Conservation (phyloP, 2,329 filamentous ascomycete genomes). For the Macrophomina pseudophaseolina region DNA sequence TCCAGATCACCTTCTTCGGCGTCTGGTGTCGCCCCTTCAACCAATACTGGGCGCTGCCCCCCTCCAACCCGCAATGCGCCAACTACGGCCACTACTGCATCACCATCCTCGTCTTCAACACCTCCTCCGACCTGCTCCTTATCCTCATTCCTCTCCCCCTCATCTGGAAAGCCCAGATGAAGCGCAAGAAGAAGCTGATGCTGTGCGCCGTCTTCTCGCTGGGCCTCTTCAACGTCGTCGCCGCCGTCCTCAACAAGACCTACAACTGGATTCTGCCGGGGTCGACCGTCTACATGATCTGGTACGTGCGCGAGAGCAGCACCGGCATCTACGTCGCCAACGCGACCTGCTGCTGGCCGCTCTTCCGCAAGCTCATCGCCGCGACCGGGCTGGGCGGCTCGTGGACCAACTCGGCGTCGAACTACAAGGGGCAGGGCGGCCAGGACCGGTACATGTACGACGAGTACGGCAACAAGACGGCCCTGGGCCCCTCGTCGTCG, state of each 20-base stretch:
- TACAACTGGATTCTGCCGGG: constrained; percentile 55
- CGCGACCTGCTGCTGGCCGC: constrained; percentile 55
- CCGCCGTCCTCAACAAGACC: constrained; percentile 55
- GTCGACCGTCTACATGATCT: constrained; percentile 53
- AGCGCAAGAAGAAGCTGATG: constrained; percentile 25
- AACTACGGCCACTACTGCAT: constrained; percentile 29
- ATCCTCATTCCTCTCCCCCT: constrained; percentile 28
- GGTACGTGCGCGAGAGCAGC: constrained; percentile 56
- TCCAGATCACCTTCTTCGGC: constrained; percentile 30
- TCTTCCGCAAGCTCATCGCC: constrained; percentile 48
- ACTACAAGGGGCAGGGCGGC: not conserved
- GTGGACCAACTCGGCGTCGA: not conserved
- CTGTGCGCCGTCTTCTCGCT: constrained; percentile 49
- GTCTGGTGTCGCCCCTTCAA: constrained; percentile 30
- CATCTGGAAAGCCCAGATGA: constrained; percentile 27
- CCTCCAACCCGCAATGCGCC: constrained; percentile 28
- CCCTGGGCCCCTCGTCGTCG: not conserved
- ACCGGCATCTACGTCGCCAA: constrained; percentile 56
- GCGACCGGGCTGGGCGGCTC: constrained; percentile 3
- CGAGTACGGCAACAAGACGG: constrained; percentile 17
- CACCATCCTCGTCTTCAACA: constrained; percentile 30
- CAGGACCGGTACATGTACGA: constrained; percentile 15
- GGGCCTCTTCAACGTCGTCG: constrained; percentile 54
- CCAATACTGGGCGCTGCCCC: constrained; percentile 30
- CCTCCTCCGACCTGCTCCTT: constrained; percentile 29